Evolutionary conservation across 805 yeast species (phyloP), one percentile per base, ranked within the genome.

Genomic region (Pichia phayaonensis): DNA sequence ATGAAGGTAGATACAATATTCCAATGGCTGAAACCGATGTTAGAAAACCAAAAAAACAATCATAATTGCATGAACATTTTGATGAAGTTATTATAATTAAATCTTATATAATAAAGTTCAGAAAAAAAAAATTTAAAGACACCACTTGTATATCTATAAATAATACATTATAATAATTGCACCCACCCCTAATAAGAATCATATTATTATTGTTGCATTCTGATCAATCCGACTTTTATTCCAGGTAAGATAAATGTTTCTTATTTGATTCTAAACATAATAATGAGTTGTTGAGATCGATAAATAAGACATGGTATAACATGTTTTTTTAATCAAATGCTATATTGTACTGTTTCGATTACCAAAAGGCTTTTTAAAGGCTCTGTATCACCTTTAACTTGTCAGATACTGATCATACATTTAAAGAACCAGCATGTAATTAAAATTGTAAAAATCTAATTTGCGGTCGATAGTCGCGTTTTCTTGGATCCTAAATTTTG

Each of bases 21-120:
- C 61, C 65, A 31, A 52, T 59, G 36, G 62, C 64, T 3, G 54
- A 56, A 21, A 59, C 65, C 10, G 68, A 66, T 48, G 49, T 63
- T 18, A 57, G 48, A 15, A 66, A 60, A 45, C 69, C 69, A 24
- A 29, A 39, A 13, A 47, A 51, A 48, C 54, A 44, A 42, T 51
- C 44, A 18, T 48, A 22, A 45, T 40, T 34, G 18, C 38, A 34
- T 34, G n/a, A 34, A n/a, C 20, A 34, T 34, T 34, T 34, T 34
- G 20, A n/a, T n/a, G n/a, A 34, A 2, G 38, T 34, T 16, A 16
- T 8, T 11, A 34, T n/a, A n/a, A 31, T 15, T 15, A 15, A 11
- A 13, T 31, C n/a, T 15, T 13, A 5, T 16, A 16, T 34, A 23
- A 40, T 7, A 40, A 4, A 13, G 8, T 4, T 4, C 21, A 12